These are phyloP conservation scores for Solanum lycopersicoides DNA, from an alignment of 257 asterid genomes.

Conservation along the genomic window DNA sequence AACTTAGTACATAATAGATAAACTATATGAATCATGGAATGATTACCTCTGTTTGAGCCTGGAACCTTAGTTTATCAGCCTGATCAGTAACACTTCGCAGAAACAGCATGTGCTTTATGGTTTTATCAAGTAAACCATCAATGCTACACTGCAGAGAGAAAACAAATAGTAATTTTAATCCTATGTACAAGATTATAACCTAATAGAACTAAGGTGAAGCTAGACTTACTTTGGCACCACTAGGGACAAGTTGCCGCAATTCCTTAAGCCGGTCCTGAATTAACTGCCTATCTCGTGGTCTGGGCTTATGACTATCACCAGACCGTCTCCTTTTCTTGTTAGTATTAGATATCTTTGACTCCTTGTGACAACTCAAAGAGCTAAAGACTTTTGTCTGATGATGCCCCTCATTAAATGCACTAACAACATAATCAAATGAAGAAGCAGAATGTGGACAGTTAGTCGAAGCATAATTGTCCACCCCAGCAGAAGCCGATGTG, in stretches of 20 bases:
- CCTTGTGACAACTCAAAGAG: conserved; percentile 13
- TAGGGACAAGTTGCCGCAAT: conserved; percentile 85
- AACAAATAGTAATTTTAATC: conserved; percentile 9
- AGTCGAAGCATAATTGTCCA: conserved; percentile 8
- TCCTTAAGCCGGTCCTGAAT: conserved; percentile 88
- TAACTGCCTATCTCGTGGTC: conserved; percentile 93
- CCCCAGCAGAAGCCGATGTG: conserved; percentile 14
- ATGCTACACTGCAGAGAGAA: conserved; percentile 75
- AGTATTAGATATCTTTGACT: conserved; percentile 24
- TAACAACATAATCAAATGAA: conserved; percentile 35
- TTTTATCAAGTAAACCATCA: conserved; percentile 83
- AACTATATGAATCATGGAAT: neutral
- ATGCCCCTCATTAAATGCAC: conserved; percentile 21
- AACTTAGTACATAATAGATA: neutral
- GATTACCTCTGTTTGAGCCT: conserved; percentile 40
- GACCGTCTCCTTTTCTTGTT: conserved; percentile 39
- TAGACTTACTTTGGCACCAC: conserved; percentile 52
- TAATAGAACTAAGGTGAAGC: neutral
- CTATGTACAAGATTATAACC: neutral
- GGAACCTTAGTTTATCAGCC: conserved; percentile 59
- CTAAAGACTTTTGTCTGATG: conserved; percentile 23
- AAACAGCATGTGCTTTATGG: conserved; percentile 86
- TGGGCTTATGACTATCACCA: conserved; percentile 41
- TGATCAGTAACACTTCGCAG: conserved; percentile 50
- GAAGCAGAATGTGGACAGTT: conserved; percentile 24